A percentile compares a stretch with the other conserved stretches of the same genome.
phyloP scores from a whole-genome alignment of 208 protist genomes.

The Acanthamoeba healyi region DNA sequence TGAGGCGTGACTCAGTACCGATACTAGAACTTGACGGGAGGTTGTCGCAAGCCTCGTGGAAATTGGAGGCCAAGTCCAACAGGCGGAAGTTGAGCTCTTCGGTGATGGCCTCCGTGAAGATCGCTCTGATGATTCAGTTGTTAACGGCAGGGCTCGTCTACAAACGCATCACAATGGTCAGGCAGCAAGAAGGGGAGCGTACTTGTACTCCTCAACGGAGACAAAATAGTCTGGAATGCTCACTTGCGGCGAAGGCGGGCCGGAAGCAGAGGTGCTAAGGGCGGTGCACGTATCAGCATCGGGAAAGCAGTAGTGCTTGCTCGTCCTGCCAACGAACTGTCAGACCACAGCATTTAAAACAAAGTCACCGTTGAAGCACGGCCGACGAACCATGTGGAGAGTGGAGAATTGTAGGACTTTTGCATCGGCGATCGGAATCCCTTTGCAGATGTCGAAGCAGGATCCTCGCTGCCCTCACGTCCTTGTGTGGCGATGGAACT shows the following conservation, averaged over 20 bases:
- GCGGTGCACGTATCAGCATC: neutral
- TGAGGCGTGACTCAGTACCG: neutral
- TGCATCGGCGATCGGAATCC: constrained; percentile 15
- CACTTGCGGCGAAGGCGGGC: constrained; percentile 10
- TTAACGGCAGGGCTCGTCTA: too few species aligned
- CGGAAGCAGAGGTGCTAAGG: neutral
- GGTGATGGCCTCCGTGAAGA: constrained; percentile 62
- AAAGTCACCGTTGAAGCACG: neutral
- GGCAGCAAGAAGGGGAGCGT: neutral
- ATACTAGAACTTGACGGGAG: neutral
- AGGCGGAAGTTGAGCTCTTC: constrained; percentile 68
- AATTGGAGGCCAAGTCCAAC: constrained; percentile 63
- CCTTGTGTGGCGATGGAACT: too few species aligned
- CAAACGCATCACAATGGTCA: too few species aligned
- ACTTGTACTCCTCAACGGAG: constrained; percentile 58
- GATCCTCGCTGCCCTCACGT: neutral
- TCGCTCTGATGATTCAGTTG: neutral
- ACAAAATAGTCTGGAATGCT: constrained; percentile 41
- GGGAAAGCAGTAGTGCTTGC: constrained; percentile 66
- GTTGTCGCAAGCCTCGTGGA: constrained; percentile 57
- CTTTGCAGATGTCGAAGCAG: neutral
- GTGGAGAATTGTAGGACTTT: constrained; percentile 31
- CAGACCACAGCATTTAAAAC: neutral
- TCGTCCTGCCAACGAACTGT: neutral
- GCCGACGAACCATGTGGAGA: neutral